Evolutionary conservation across 768 basidiomycete genomes (phyloP).

Genomic region (Rhizopogon vinicolor): DNA sequence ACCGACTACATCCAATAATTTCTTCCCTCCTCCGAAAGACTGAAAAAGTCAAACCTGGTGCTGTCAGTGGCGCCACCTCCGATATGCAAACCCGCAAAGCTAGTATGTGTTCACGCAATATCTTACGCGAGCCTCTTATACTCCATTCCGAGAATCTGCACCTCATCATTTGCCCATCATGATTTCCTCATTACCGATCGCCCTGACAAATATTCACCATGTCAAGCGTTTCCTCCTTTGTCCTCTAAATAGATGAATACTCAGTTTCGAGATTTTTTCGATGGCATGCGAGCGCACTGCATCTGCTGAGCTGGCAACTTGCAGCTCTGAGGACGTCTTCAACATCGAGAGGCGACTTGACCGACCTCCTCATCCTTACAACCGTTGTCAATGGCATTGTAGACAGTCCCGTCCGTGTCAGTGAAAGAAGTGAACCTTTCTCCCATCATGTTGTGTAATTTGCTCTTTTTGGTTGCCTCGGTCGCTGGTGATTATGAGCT

Average conservation of each 20-base stretch:
- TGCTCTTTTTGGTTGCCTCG: background rate
- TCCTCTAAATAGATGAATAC: background rate
- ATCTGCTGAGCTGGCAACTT: conserved; percentile 54
- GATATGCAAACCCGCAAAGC: conserved; percentile 66
- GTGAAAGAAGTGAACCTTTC: conserved; percentile 87
- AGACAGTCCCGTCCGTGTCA: conserved; percentile 97
- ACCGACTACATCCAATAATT: conserved; percentile 55
- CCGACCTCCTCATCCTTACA: conserved; percentile 21
- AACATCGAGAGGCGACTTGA: conserved; percentile 83
- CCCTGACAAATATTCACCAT: conserved; percentile 96
- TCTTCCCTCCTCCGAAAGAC: conserved; percentile 69
- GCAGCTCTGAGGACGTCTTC: conserved; percentile 63
- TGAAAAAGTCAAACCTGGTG: conserved; percentile 67
- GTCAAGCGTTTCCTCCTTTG: conserved; percentile 84
- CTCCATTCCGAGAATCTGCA: conserved; percentile 56
- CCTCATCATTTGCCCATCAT: conserved; percentile 76
- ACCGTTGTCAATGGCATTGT: conserved; percentile 83
- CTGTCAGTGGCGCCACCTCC: conserved; percentile 35
- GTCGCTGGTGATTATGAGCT: background rate
- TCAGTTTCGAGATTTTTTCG: conserved; percentile 70
- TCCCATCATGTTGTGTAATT: conserved; percentile 81
- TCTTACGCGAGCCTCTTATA: background rate
- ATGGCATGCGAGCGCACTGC: conserved; percentile 66
- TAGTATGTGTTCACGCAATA: conserved; percentile 37
- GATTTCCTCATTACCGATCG: conserved; percentile 90